Evolutionary conservation across 2,329 filamentous ascomycete species (phyloP), one percentile per base, ranked within the genome.

Genomic region (Talaromyces sp.): DNA sequence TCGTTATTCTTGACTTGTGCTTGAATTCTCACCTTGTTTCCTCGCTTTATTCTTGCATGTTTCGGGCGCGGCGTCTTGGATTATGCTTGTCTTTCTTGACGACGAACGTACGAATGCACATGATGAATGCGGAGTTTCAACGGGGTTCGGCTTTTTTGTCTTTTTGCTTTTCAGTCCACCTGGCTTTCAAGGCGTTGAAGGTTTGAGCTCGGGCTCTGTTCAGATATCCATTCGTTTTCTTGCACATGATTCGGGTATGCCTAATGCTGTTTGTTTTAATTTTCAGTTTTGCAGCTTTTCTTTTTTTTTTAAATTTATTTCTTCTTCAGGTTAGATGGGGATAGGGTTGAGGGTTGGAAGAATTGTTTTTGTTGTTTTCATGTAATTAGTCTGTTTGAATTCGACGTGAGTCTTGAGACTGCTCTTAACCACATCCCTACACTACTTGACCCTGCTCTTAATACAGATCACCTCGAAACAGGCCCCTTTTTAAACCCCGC

Each of bases 401-500:
- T 40, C 36, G 36, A 40, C 18, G 44, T 51, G 5, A 5, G 12
- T 51, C 18, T 28, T 23, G 23, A 23, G 23, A 23, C 23, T 23
- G 23, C 2, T 23, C 23, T 23, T 23, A 23, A 23, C 23, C 23
- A 23, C 23, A 51, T n/a, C 12, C 18, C 18, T 51, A 28, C 44
- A 33, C 27, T 28, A 18, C 18, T 16, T n/a, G 9, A 16, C 56
- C 16, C n/a, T 23, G 23, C 9, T 40, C 9, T 23, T 56, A 42
- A 4, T 28, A 14, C 6, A 2, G 6, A 12, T 34, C 33, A 34
- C 12, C 10, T 34, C 12, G 33, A 8, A 1, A 34, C 33, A n/a
- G 7, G 23, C 44, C 56, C 58, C 42, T 60, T 63, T 65, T 77
- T 78, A 56, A 80, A 70, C 61, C 70, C 70, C 40, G 66, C 66